A percentile compares a stretch with the other conserved stretches of the same genome.
phyloP scores from a whole-genome alignment of 1,139 yeast genomes.

The Yamadazyma triangularis region DNA sequence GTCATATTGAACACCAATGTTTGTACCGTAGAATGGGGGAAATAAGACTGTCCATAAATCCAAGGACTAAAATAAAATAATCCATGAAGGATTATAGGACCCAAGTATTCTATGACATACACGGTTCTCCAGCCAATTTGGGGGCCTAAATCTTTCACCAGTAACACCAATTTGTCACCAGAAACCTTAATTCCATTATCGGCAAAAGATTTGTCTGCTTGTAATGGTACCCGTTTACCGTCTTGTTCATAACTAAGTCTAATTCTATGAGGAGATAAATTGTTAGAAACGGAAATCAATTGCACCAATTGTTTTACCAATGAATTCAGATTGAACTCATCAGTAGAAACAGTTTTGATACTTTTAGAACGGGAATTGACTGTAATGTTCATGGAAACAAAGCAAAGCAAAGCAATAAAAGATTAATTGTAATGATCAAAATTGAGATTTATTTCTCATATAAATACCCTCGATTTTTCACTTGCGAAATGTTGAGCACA shows the following conservation, averaged over 20 bases:
- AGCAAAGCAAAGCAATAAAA: too few relatives aligned
- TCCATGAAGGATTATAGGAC: slow-evolving; percentile 82
- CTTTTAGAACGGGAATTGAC: slow-evolving; percentile 45
- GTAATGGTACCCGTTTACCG: slow-evolving; percentile 32
- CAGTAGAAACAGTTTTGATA: slow-evolving; percentile 36
- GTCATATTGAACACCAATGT: slow-evolving; percentile 33
- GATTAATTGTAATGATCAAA: too few relatives aligned
- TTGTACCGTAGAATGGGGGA: slow-evolving; percentile 9
- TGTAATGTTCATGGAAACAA: neutral
- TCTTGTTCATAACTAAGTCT: slow-evolving; percentile 32
- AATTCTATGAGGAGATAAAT: slow-evolving; percentile 21
- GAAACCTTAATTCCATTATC: slow-evolving; percentile 27
- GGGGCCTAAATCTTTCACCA: slow-evolving; percentile 84
- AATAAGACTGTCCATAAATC: slow-evolving; percentile 3
- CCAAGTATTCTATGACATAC: slow-evolving; percentile 78
- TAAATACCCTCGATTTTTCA: too few relatives aligned
- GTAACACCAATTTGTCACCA: slow-evolving; percentile 14
- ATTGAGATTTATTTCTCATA: too few relatives aligned
- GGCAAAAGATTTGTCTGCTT: slow-evolving; percentile 23
- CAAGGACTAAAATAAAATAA: slow-evolving; percentile 31
- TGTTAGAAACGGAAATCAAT: slow-evolving; percentile 42
- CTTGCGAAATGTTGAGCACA: too few relatives aligned
- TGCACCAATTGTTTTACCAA: slow-evolving; percentile 29
- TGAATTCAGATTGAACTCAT: slow-evolving; percentile 27
- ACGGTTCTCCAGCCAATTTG: slow-evolving; percentile 92